phyloP scores from a whole-genome alignment of 2,329 filamentous ascomycete species.

The Colletotrichum euphorbiae region DNA sequence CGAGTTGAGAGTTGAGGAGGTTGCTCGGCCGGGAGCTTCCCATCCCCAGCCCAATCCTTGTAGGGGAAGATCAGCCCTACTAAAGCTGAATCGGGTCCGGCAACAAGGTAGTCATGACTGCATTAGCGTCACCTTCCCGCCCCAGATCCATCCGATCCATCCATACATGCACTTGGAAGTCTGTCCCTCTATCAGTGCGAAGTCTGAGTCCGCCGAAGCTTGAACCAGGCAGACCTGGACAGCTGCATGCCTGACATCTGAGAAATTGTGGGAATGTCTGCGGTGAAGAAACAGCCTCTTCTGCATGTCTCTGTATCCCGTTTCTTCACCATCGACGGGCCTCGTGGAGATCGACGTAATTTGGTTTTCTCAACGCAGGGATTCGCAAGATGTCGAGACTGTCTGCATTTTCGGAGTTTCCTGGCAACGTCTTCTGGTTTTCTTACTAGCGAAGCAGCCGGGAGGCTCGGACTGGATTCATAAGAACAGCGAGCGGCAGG shows the following conservation, averaged over 20 bases:
- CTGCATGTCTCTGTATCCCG: slow-evolving; percentile 11
- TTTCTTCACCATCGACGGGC: background rate
- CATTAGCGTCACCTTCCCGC: background rate
- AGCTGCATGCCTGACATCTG: slow-evolving; percentile 12
- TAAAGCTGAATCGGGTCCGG: slow-evolving; percentile 4
- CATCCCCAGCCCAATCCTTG: background rate
- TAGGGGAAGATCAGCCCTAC: slow-evolving; percentile 24
- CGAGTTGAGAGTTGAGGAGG: slow-evolving; percentile 13
- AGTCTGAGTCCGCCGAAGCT: background rate
- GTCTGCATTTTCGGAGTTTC: no score
- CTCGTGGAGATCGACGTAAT: background rate
- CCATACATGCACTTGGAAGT: background rate
- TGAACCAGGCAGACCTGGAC: slow-evolving; percentile 1
- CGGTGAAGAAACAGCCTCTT: background rate
- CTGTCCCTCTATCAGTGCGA: background rate
- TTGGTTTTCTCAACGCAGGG: background rate
- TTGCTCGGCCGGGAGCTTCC: background rate
- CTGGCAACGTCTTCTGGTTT: no score
- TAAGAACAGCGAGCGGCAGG: no score
- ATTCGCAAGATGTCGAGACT: background rate
- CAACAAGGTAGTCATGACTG: background rate
- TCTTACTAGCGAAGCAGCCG: no score
- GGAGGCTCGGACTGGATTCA: no score
- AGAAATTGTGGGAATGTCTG: background rate
- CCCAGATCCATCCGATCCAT: no score